Base-by-base conservation (phyloP, 2,329 filamentous ascomycete species). In the Calcarisporium arbuscula region DNA sequence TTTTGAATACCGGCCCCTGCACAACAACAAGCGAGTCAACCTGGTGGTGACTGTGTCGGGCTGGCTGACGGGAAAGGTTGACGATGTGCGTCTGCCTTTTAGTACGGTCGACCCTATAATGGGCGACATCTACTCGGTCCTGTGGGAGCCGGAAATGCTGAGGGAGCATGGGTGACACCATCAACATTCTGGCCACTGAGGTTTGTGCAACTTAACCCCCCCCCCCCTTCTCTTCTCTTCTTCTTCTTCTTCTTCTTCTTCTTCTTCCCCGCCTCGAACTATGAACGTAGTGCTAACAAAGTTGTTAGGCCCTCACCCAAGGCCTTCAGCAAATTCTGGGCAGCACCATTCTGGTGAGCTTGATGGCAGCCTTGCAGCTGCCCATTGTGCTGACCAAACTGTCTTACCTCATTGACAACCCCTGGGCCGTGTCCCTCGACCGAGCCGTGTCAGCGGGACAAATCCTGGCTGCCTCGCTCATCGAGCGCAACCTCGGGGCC, bases 91-190 rank as follows among this genome's bases (percentile, higher is more conserved):
- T 40, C 64, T 98, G 51, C 92, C 92, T 7, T 98, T 85, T 61
- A 95, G 88, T 64, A 98, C 94, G 0, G 83, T 98, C 6, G 89
- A 98, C 57, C 87, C 94, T 1, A 77, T 96, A 43, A 98, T 98
- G 92, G 92, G 92, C 10, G 92, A 98, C 54, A 80, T 98, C 12
- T 98, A 98, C 63, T 95, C 90, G 1, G 82, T 98, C 9, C 69
- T 94, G 39, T 98, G 92, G 89, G 92, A 98, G 59, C 94, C 92
- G 4, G 92, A 98, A 55, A 94, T 98, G 89, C 73, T 98, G 54
- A 82, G 80, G n/a, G 49, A 95, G 87, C 60, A 98, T 95, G 82
- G 92, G 92, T 74, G 86, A 92, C 56, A 98, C 92, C 29, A 96
- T 98, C 52, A 95, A 95, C 51, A 96, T 98, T 61, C 68, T 98